phyloP scores from a whole-genome alignment of 306 rosid genomes.

The Gillenia trifoliata region DNA sequence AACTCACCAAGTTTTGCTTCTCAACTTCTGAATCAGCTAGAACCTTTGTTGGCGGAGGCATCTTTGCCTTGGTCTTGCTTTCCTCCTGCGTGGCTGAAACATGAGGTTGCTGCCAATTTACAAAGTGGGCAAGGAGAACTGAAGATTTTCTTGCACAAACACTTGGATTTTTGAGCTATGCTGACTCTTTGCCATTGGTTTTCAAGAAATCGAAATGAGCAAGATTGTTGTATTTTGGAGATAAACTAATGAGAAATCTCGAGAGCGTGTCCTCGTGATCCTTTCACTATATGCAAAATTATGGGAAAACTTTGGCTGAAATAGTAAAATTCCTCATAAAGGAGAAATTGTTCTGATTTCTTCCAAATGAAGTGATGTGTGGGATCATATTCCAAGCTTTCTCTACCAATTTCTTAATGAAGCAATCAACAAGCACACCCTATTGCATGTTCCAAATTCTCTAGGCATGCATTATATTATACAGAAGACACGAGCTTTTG shows the following conservation, averaged over 20 bases:
- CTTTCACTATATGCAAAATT: neutral
- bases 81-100: neutral
- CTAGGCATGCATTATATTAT: neutral
- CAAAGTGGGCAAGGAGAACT: neutral
- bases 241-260: neutral
- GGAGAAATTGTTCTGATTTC: neutral
- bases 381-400: neutral
- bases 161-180: neutral
- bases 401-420: neutral
- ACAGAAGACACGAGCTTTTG: neutral
- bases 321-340: neutral
- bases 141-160: conserved; percentile 9
- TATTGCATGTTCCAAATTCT: neutral
- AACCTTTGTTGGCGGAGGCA: neutral
- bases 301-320: neutral
- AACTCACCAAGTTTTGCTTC: conserved; percentile 8
- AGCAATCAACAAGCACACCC: neutral
- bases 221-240: no score
- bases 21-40: neutral
- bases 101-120: neutral
- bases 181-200: neutral
- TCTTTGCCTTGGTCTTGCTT: neutral
- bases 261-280: neutral
- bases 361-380: neutral
- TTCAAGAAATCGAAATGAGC: neutral